Base-by-base conservation (phyloP, 2,329 filamentous ascomycete genomes). In the Aspergillus terreus region DNA sequence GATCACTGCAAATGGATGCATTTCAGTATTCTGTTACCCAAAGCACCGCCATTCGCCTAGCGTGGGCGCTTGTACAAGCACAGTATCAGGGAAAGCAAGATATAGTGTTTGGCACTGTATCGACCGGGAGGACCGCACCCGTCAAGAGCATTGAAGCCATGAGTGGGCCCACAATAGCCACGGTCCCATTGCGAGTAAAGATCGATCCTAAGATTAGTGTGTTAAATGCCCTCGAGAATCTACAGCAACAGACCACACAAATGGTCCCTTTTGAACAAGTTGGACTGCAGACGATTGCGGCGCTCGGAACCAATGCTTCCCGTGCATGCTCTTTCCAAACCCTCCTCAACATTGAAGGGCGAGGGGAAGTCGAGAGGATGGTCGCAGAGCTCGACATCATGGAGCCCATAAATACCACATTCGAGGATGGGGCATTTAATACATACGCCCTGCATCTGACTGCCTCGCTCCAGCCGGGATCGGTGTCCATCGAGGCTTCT, bases 241-340 rank as follows among this genome's bases (percentile, higher is more conserved):
- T 85, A 4, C 82, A 85, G 38, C 67, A 78, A 21, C 74, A 78
- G 48, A 77, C 75, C 0, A 70, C 80, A 0, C 66, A 72, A 4
- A 75, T 80, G 48, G 83, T 84, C 2, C 78, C 80, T 0, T 79
- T 83, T 58, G 81, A 87, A 67, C 82, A 87, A 61, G 74, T 79
- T 5, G 74, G 73, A 2, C 48, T 76, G 9, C 71, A 73, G 40
- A 66, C 72, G 21, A 76, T 76, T 49, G 77, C 80, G n/a, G 69
- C 72, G 12, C 64, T 81, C 11, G 79, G 78, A 56, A 65, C 75
- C 1, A 67, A 74, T 43, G 61, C 68, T 4, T 63, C 65, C 5
- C 54, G 59, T 4, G 73, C 71, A 25, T 75, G 71, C 51, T 60
- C 71, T 11, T 73, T 75, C 54, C 69, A 74, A 44, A 75, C 62